Conservation (phyloP, 2,329 filamentous ascomycete genomes). For the Epichloe baconii region DNA sequence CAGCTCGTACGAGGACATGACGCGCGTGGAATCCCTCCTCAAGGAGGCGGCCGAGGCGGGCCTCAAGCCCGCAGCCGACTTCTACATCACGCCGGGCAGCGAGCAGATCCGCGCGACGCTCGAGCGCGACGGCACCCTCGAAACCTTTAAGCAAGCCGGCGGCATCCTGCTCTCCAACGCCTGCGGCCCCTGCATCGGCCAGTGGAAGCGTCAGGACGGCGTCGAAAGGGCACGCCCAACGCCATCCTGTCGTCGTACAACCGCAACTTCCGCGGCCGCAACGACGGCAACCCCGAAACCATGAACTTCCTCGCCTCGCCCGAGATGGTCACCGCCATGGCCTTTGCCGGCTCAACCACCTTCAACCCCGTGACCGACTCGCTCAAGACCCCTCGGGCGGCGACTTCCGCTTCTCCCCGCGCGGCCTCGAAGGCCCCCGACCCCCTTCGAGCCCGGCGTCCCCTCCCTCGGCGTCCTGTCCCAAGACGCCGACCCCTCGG, state of each 20-base stretch:
- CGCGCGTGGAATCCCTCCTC: slow-evolving; percentile 80
- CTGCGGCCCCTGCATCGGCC: slow-evolving; percentile 85
- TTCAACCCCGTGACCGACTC: slow-evolving; percentile 93
- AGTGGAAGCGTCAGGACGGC: slow-evolving; percentile 87
- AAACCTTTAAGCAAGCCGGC: slow-evolving; percentile 75
- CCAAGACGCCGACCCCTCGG: slow-evolving; percentile 55
- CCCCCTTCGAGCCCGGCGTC: slow-evolving; percentile 66
- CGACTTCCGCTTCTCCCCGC: slow-evolving; percentile 72
- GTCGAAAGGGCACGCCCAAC: slow-evolving; percentile 75
- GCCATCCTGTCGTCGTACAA: slow-evolving; percentile 97
- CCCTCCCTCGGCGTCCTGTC: slow-evolving; percentile 57
- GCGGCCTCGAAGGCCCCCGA: slow-evolving; percentile 51
- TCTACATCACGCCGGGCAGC: slow-evolving; percentile 92
- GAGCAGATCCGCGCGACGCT: slow-evolving; percentile 95
- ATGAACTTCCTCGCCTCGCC: slow-evolving; percentile 99
- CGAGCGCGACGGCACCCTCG: slow-evolving; percentile 74
- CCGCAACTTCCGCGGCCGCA: slow-evolving; percentile 93
- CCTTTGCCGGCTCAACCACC: slow-evolving; percentile 80
- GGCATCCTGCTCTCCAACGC: slow-evolving; percentile 88
- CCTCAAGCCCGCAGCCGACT: slow-evolving; percentile 75
- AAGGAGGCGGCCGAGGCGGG: slow-evolving; percentile 86
- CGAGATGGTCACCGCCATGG: slow-evolving; percentile 92
- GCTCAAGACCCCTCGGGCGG: slow-evolving; percentile 66
- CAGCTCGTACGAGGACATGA: slow-evolving; percentile 98
- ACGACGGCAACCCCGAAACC: slow-evolving; percentile 89